These are phyloP conservation scores for Cryptosporidium sp. DNA, from an alignment of 169 alveolate genomes.

Conservation along the genomic window DNA sequence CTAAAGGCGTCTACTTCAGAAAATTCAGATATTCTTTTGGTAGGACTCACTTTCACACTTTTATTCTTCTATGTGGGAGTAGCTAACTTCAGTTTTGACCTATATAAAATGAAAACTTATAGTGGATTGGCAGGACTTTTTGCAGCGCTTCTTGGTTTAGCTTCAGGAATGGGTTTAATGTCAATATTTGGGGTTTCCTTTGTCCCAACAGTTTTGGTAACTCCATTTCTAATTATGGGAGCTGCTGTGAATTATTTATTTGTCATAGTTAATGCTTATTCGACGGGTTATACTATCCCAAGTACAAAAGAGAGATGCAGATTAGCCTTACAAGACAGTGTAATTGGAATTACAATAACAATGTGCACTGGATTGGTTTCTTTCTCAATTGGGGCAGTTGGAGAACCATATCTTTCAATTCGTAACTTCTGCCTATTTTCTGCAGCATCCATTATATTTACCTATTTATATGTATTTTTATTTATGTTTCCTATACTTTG, in stretches of 20 bases:
- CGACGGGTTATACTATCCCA: conserved; percentile 80
- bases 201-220: conserved; percentile 82
- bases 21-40: conserved; percentile 80
- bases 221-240: conserved; percentile 83
- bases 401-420: conserved; percentile 70
- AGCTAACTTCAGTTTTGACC: conserved; percentile 82
- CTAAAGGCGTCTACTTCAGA: conserved; percentile 81
- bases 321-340: conserved; percentile 78
- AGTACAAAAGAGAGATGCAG: conserved; percentile 80
- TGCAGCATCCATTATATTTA: conserved; percentile 70
- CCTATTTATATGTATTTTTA: conserved; percentile 62
- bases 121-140: conserved; percentile 83
- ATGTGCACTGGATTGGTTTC: conserved; percentile 76
- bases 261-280: conserved; percentile 81
- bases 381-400: conserved; percentile 72
- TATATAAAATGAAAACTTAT: conserved; percentile 76
- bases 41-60: conserved; percentile 81
- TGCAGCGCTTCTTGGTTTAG: conserved; percentile 83
- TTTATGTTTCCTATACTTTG: conserved; percentile 75
- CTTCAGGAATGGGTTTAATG: conserved; percentile 83
- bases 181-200: conserved; percentile 80
- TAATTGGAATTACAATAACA: conserved; percentile 74
- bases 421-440: conserved; percentile 65
- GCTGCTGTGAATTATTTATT: conserved; percentile 83
- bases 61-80: conserved; percentile 80